These are phyloP conservation scores for Hyaloscypha finlandica DNA, from an alignment of 495 filamentous ascomycete genomes.

Conservation along the genomic window DNA sequence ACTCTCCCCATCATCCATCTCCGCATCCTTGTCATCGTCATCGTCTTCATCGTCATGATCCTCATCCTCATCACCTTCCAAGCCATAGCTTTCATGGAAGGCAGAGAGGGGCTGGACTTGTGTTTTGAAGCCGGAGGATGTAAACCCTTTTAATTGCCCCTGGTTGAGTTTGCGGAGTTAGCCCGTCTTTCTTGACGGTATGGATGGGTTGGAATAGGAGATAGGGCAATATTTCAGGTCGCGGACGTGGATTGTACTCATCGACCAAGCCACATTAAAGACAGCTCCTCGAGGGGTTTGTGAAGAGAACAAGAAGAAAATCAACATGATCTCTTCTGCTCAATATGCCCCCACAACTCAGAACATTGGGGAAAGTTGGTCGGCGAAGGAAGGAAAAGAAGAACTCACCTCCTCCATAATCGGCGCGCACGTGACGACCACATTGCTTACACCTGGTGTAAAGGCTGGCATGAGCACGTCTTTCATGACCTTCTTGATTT, in stretches of 20 bases:
- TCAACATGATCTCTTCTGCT: not conserved
- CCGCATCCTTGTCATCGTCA: constrained; percentile 58
- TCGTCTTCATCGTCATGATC: constrained; percentile 68
- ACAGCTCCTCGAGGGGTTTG: no score
- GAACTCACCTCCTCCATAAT: constrained; percentile 79
- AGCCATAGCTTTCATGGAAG: constrained; percentile 91
- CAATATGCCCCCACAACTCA: not conserved
- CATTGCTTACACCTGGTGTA: constrained; percentile 70
- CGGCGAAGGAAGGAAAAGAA: constrained; percentile 17
- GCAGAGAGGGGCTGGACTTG: constrained; percentile 71
- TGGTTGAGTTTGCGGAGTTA: constrained; percentile 33
- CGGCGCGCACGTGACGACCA: constrained; percentile 86
- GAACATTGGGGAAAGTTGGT: constrained; percentile 4
- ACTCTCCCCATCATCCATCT: not conserved
- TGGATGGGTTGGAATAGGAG: not conserved
- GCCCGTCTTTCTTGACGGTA: not conserved
- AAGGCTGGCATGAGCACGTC: constrained; percentile 81
- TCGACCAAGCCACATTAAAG: no score
- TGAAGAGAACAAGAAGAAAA: not conserved
- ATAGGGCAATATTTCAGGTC: constrained; percentile 14
- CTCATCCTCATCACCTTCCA: constrained; percentile 69
- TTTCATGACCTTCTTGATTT: constrained; percentile 74
- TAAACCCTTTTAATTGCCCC: constrained; percentile 71
- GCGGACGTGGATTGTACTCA: not conserved
- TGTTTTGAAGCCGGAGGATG: constrained; percentile 74